phyloP scores from a whole-genome alignment of 805 yeast genomes.

The Komagataella mondaviorum region DNA sequence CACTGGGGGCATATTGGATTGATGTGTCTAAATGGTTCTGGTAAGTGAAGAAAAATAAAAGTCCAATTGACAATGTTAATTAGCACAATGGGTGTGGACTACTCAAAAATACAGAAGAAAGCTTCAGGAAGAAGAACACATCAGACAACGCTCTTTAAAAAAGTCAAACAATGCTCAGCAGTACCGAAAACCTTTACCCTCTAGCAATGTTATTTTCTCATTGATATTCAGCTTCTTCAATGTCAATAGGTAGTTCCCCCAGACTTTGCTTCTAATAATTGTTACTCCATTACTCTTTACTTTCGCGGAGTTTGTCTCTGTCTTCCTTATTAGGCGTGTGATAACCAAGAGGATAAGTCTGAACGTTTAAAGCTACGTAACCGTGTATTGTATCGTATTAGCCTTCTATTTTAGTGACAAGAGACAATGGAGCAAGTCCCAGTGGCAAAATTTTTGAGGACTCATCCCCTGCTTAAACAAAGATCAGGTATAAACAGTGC shows the following conservation, averaged over 20 bases:
- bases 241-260: no score
- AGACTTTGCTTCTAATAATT: no score
- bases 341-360: background rate
- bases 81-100: background rate
- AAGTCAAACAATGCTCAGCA: slow-evolving; percentile 2
- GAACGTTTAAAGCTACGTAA: background rate
- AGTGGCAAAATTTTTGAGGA: slow-evolving; percentile 60
- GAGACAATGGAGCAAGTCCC: slow-evolving; percentile 46
- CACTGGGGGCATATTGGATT: slow-evolving; percentile 42
- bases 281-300: no score
- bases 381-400: background rate
- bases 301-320: no score
- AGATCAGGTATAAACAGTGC: slow-evolving; percentile 56
- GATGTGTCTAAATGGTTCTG: background rate
- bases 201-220: no score
- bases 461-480: slow-evolving; percentile 56
- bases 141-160: background rate
- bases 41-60: background rate
- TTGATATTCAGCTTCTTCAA: no score
- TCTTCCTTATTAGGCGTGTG: background rate
- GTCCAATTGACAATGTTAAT: background rate
- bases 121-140: background rate
- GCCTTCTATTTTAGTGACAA: slow-evolving; percentile 2
- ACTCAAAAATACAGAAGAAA: background rate
- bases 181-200: no score